Percentiles rank a stretch among this genome's conserved stretches.
phyloP scores from a whole-genome alignment of 495 filamentous ascomycete species.

The Podospora sp. region DNA sequence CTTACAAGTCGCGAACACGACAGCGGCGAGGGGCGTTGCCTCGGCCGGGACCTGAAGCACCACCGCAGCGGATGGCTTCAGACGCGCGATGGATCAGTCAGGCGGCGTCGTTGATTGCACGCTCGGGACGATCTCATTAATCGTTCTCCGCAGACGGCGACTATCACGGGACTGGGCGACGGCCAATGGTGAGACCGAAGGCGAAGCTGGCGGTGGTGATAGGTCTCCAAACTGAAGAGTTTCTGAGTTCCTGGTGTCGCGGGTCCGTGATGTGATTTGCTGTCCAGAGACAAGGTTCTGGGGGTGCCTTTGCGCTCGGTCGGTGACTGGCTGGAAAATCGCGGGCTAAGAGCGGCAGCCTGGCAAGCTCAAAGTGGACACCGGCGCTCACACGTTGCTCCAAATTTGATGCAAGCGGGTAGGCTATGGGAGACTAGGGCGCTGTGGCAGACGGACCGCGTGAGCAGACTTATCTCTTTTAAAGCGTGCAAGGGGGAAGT shows the following conservation, averaged over 20 bases:
- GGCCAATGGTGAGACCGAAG: slow-evolving; percentile 49
- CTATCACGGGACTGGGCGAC: slow-evolving; percentile 52
- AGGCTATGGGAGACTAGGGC: slow-evolving; percentile 7
- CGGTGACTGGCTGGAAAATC: slow-evolving; percentile 37
- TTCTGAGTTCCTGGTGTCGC: slow-evolving; percentile 41
- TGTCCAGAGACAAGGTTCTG: slow-evolving; percentile 30
- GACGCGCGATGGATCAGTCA: slow-evolving; percentile 29
- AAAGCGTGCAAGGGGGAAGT: slow-evolving; percentile 1
- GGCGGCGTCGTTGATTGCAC: slow-evolving; percentile 42
- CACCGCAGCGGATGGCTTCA: slow-evolving; percentile 13
- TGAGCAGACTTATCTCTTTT: slow-evolving; percentile 30
- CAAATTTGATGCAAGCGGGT: slow-evolving; percentile 15
- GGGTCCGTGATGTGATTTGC: slow-evolving; percentile 50
- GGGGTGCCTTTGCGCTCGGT: slow-evolving; percentile 36
- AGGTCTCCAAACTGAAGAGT: slow-evolving; percentile 46
- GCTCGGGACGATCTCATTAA: slow-evolving; percentile 39
- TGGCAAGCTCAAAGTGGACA: slow-evolving; percentile 25
- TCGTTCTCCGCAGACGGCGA: slow-evolving; percentile 50
- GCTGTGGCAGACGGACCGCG: slow-evolving; percentile 25
- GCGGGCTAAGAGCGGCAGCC: slow-evolving; percentile 18
- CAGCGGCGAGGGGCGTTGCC: slow-evolving; percentile 20
- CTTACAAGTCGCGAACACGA: slow-evolving; percentile 32
- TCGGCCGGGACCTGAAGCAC: slow-evolving; percentile 9
- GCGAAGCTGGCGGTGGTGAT: slow-evolving; percentile 45
- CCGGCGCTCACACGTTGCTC: slow-evolving; percentile 21